phyloP scores from a whole-genome alignment of 352 stramenopile species.

The Phytopythium helicoides region DNA sequence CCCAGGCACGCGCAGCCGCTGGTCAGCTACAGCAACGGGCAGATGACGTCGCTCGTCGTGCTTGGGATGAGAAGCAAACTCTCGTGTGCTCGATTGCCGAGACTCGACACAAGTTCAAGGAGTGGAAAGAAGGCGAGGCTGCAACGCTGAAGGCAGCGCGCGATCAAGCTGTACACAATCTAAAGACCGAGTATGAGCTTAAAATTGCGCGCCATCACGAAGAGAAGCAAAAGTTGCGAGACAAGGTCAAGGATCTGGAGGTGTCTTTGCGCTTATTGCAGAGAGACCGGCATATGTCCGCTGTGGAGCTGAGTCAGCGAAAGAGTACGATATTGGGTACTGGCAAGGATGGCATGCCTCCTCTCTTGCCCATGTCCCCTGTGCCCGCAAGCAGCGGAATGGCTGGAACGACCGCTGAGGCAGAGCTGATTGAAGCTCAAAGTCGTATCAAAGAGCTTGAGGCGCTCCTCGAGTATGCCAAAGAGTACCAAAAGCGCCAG shows the following conservation, averaged over 20 bases:
- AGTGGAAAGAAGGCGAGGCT: conserved; percentile 63
- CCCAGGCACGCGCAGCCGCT: conserved; percentile 15
- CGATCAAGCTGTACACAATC: conserved; percentile 53
- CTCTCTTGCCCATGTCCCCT: conserved; percentile 11
- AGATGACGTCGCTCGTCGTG: conserved; percentile 33
- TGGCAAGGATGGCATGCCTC: conserved; percentile 1
- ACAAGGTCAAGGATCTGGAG: conserved; percentile 74
- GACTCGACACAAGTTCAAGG: conserved; percentile 59
- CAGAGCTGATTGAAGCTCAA: conserved; percentile 59
- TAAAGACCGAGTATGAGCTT: conserved; percentile 63
- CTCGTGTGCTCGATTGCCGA: conserved; percentile 52
- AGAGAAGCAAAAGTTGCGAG: conserved; percentile 67
- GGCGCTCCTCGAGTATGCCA: conserved; percentile 45
- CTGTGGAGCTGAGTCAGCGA: conserved; percentile 54
- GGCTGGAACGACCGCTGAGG: conserved; percentile 36
- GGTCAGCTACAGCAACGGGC: conserved; percentile 9
- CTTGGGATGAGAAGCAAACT: conserved; percentile 46
- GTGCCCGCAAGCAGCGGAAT: background rate
- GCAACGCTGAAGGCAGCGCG: conserved; percentile 34
- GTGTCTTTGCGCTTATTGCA: conserved; percentile 62
- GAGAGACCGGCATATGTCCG: conserved; percentile 55
- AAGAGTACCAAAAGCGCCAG: conserved; percentile 56
- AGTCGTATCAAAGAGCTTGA: conserved; percentile 57
- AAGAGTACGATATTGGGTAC: conserved; percentile 51
- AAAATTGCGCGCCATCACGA: conserved; percentile 67